Conservation (phyloP, 805 yeast genomes). For the Cyberlindnera subsufficiens region DNA sequence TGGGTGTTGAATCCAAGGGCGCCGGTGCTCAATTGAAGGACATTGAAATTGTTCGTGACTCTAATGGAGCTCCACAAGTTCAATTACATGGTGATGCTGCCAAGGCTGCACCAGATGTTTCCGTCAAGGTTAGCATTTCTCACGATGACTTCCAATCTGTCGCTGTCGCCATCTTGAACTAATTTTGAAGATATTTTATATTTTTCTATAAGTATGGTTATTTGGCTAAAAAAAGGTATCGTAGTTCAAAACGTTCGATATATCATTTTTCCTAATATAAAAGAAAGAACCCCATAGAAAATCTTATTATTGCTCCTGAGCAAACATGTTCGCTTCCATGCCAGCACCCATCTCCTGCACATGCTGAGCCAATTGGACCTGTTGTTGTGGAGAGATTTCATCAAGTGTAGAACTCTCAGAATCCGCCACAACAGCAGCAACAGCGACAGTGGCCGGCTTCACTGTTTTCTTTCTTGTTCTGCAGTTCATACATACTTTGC, state of each 20-base stretch:
- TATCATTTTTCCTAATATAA: no score
- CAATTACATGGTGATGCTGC: slow-evolving; percentile 70
- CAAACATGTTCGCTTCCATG: slow-evolving; percentile 20
- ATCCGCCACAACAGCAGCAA: slow-evolving; percentile 7
- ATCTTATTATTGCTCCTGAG: slow-evolving; percentile 8
- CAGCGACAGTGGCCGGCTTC: slow-evolving; percentile 10
- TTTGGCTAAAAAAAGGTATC: not conserved
- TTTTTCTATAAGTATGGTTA: not conserved
- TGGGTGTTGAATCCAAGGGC: slow-evolving; percentile 84
- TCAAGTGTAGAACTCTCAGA: not conserved
- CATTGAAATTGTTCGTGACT: slow-evolving; percentile 76
- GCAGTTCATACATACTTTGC: slow-evolving; percentile 51
- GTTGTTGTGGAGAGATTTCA: slow-evolving; percentile 3
- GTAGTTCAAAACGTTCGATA: no score
- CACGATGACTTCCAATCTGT: slow-evolving; percentile 97
- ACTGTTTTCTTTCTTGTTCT: slow-evolving; percentile 45
- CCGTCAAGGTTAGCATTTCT: slow-evolving; percentile 82
- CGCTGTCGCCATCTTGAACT: slow-evolving; percentile 75
- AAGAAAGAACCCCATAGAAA: not conserved
- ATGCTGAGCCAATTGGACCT: slow-evolving; percentile 12
- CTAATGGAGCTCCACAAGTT: slow-evolving; percentile 72
- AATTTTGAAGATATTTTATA: not conserved
- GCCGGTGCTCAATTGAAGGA: slow-evolving; percentile 93
- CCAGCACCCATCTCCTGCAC: not conserved
- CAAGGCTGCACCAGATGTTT: slow-evolving; percentile 63